Base-by-base conservation (phyloP, 495 filamentous ascomycete genomes). In the Talaromyces nanjingensis region DNA sequence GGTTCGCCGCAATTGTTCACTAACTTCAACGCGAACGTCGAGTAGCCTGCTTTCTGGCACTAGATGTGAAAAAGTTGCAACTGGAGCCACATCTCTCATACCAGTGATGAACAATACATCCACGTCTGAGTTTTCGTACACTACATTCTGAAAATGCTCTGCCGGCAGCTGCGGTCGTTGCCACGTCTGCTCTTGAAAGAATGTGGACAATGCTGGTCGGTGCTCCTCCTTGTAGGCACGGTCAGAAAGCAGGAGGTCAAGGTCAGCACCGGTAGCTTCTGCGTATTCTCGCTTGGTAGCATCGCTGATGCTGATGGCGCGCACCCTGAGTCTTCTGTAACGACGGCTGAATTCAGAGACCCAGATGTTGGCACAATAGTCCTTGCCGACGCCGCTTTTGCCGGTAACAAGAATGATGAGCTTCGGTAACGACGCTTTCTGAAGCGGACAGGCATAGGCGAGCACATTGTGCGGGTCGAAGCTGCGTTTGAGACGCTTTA, bases 221-320 rank as follows among this genome's bases (percentile, higher is more conserved):
- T 87, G 84, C 68, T 83, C 73, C 70, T 87, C 86, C 73, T 87
- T 87, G 75, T 87, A 87, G 64, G 66, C 76, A 68, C 84, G 85
- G 66, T 87, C 77, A 0, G 22, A 27, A 60, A 84, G 74, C 64
- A 88, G 73, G 59, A 74, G 79, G 62, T 71, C 66, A 22, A 84
- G 47, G 66, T 85, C 74, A 55, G 82, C 80, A 61, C 82, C 81
- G 29, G 73, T 81, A 56, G 76, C 79, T 29, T 66, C 69, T n/a
- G 84, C 86, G 63, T 88, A 89, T 72, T 84, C 83, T 65, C 72
- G 74, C 76, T 87, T 87, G 33, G 73, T 84, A 42, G 59, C 75
- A 70, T 87, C 82, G 72, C 86, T 87, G 62, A 88, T 87, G 70
- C 84, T 86, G 60, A 79, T 77, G 52, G 64, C 71, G 59, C 81